Evolutionary conservation across 2,329 filamentous ascomycete species (phyloP).

Genomic region (Venturia aucupariae): DNA sequence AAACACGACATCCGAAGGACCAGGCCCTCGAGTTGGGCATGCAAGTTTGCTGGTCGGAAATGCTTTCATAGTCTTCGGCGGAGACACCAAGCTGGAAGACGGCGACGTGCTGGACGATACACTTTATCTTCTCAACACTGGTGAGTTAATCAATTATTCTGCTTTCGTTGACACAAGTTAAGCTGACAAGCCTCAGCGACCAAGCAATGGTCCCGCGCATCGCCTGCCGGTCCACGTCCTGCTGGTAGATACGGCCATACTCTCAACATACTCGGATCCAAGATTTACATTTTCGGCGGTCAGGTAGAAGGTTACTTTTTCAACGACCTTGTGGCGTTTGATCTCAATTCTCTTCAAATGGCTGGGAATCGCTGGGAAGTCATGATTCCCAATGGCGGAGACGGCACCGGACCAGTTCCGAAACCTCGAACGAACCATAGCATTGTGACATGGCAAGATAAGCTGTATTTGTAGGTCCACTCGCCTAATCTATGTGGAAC

Average conservation of each 20-base stretch:
- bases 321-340: constrained; percentile 92
- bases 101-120: constrained; percentile 88
- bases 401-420: constrained; percentile 56
- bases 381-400: constrained; percentile 66
- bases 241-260: constrained; percentile 93
- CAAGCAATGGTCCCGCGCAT: constrained; percentile 91
- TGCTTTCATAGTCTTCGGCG: constrained; percentile 97
- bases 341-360: constrained; percentile 87
- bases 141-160: constrained; percentile 47
- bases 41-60: constrained; percentile 91
- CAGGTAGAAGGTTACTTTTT: constrained; percentile 97
- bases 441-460: constrained; percentile 84
- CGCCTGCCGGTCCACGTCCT: constrained; percentile 77
- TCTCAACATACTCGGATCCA: constrained; percentile 90
- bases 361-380: constrained; percentile 91
- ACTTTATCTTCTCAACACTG: constrained; percentile 91
- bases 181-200: constrained; percentile 56
- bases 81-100: constrained; percentile 95
- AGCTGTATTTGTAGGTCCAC: constrained; percentile 74
- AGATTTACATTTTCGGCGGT: constrained; percentile 94
- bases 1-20: constrained; percentile 84
- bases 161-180: neutral
- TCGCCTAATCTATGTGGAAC: neutral
- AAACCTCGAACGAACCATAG: constrained; percentile 92
- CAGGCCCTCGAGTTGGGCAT: constrained; percentile 89